Base-by-base conservation (phyloP, 768 basidiomycete genomes). In the Termitomyces sp. region DNA sequence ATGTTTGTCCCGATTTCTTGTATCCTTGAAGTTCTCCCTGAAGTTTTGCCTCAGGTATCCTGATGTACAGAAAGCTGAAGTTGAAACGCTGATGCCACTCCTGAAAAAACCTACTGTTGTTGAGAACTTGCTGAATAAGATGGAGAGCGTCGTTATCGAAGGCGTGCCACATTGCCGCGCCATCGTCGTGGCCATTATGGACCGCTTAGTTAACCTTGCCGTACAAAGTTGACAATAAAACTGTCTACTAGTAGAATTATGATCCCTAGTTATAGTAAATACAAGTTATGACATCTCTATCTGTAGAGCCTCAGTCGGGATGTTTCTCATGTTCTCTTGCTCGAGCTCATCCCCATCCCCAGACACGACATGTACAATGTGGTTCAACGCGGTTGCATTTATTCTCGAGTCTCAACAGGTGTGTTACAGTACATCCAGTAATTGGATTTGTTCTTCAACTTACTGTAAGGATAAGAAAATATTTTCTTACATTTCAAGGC, bases 21-120 rank as follows among this genome's bases (percentile, higher is more conserved):
- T 1, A 23, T 33, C 6, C 3, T 35, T 1, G 4, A 28, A 23
- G 4, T 35, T 30, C 3, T 21, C 21, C n/a, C 5, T 30, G 28
- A 48, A 19, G 15, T n/a, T 41, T 28, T 19, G 21, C 30, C 11
- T 15, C 28, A 63, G 60, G 51, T 61, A 61, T 49, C 42, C 60
- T 7, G 57, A 58, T 41, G 53, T 63, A 9, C 62, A 63, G 50
- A 26, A 53, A 26, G 48, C 57, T 14, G 57, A 61, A 52, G 49
- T 58, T 9, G 40, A 51, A 1, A 33, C 37, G 5, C 35, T 61
- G 1, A 42, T 61, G 2, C 21, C 38, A 26, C 54, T 53, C 33
- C 33, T 63, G 10, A 37, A 31, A 33, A 26, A 60, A 9, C 19
- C 48, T 1, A 8, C 5, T 15, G 48, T 62, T 41, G 45, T 53